phyloP scores from a whole-genome alignment of 495 filamentous ascomycete species.

The Talaromyces stipitatus region DNA sequence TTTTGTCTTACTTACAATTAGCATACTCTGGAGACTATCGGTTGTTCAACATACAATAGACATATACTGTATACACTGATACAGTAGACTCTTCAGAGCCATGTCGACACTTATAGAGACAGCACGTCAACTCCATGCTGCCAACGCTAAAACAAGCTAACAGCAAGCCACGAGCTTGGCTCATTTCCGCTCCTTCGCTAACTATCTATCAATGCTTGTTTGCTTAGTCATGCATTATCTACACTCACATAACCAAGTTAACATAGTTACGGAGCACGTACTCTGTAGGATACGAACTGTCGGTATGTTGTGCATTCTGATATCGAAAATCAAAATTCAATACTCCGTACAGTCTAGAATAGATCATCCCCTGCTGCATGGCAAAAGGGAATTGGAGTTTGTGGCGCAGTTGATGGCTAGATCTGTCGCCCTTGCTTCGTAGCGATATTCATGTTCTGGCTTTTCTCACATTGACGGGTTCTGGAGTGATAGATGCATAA shows the following conservation, averaged over 20 bases:
- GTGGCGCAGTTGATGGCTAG: not conserved
- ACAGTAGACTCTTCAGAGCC: too few relatives aligned
- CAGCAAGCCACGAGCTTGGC: conserved; percentile 1
- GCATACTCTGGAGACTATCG: too few relatives aligned
- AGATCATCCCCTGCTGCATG: not conserved
- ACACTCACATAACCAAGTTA: too few relatives aligned
- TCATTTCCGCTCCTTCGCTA: not conserved
- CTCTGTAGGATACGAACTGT: not conserved
- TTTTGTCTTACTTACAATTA: not conserved
- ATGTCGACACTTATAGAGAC: not conserved
- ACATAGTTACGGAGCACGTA: not conserved
- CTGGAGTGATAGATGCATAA: too few relatives aligned
- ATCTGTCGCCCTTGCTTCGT: not conserved
- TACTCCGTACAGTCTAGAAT: not conserved
- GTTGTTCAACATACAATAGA: too few relatives aligned
- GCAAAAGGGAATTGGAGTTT: not conserved
- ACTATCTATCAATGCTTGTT: not conserved
- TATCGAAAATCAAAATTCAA: not conserved
- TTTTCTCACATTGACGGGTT: not conserved
- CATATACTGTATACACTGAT: too few relatives aligned
- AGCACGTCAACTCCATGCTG: too few relatives aligned
- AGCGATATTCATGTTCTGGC: not conserved
- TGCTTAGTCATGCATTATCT: too few relatives aligned
- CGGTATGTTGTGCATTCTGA: not conserved
- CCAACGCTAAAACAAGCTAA: not conserved